Evolutionary conservation across 345 rosid species (phyloP).

Genomic region (Salix caprea): DNA sequence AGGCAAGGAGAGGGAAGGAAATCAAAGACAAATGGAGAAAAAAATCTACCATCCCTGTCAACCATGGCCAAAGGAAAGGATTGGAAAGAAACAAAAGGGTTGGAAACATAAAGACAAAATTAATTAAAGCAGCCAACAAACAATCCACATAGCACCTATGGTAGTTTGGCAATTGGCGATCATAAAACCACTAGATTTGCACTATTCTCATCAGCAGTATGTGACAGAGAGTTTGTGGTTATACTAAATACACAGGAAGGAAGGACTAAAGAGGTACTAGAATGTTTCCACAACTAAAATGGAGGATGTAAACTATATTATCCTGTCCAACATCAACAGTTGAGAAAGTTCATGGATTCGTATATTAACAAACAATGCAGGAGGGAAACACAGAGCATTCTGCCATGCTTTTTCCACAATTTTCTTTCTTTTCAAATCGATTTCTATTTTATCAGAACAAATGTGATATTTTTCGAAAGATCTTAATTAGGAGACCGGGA

Average conservation of each 20-base stretch:
- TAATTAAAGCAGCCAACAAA: background rate
- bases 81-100: background rate
- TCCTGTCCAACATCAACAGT: background rate
- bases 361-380: too few species aligned
- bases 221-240: background rate
- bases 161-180: too few species aligned
- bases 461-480: too few species aligned
- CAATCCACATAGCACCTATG: background rate
- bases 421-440: background rate
- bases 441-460: too few species aligned
- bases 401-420: background rate
- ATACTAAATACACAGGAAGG: background rate
- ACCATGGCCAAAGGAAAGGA: background rate
- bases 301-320: background rate
- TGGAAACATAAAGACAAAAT: background rate
- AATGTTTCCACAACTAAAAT: background rate
- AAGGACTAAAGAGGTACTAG: background rate
- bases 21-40: background rate
- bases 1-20: background rate
- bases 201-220: background rate
- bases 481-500: too few species aligned
- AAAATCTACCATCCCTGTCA: background rate
- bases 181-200: background rate
- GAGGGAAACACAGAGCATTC: too few species aligned
- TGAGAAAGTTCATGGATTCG: background rate